Evolutionary conservation across 306 rosid genomes (phyloP), one percentile per base, ranked within the genome.

Genomic region (Rosa chinensis): DNA sequence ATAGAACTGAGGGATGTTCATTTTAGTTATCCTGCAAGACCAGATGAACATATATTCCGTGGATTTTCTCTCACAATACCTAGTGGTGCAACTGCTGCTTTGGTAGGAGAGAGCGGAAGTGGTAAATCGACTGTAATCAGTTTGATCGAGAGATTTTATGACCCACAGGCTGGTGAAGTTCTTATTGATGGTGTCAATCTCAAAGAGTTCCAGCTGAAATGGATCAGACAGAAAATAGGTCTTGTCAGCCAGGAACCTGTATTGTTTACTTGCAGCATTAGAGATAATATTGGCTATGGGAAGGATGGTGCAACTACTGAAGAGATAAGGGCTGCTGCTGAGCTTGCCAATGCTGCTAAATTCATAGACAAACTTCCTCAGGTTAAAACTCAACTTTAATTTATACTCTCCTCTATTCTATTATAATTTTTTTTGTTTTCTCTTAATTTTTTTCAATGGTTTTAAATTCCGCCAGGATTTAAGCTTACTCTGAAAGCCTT

Each of bases 71-170:
- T 88, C 44, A 35, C 80, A 40, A 71, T 88, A 77, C 86, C 85
- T 1, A 87, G 91, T 40, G 94, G 94, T 11, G 77, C 82, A 61
- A 88, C 88, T 73, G 88, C 80, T 70, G 89, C 87, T 73, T 86
- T 86, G 78, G 89, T 86, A n/a, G 89, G 89, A 47, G 76, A 79
- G 70, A 86, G 89, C 47, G 89, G 89, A 73, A 86, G 89, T 72
- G 89, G 89, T 23, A 86, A 86, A 52, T 86, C 89, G 20, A 86
- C 87, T 7, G 82, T 86, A 13, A 76, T 86, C 43, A 83, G 83
- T 76, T 71, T 86, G 56, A 66, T 86, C 12, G 89, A 86, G 77
- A 86, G 87, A 73, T 86, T 84, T 66, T 86, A 86, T 47, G 89
- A 86, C 43, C 89, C 87, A 5, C 82, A 78, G 12, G 75, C 74